Conservation (phyloP, 164 flowering plant genomes). For the Dillenia suffruticosa region DNA sequence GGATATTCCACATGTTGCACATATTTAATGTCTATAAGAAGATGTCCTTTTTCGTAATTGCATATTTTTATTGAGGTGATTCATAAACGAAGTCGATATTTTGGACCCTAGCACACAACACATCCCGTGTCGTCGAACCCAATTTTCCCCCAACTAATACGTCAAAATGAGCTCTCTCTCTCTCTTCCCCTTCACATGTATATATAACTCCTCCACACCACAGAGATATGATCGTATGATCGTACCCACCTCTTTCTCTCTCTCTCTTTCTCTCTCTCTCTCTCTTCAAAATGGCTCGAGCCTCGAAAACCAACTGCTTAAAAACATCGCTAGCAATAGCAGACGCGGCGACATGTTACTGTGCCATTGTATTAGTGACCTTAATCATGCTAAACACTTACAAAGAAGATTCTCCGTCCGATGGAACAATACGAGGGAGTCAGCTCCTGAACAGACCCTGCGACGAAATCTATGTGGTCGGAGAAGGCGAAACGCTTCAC, state of each 20-base stretch:
- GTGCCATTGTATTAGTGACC: constrained; percentile 16
- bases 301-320: not conserved
- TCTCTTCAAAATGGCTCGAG: constrained; percentile 6
- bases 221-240: not conserved
- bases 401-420: constrained; percentile 5
- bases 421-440: constrained; percentile 6
- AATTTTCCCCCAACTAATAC: not conserved
- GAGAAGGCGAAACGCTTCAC: constrained; percentile 43
- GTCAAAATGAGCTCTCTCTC: not conserved
- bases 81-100: no score
- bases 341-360: constrained; percentile 28
- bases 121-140: constrained; percentile 2
- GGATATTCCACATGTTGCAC: no score
- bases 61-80: no score
- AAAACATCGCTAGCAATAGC: constrained; percentile 10
- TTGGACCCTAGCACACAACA: not conserved
- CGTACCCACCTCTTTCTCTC: not conserved
- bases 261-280: not conserved
- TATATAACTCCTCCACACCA: not conserved
- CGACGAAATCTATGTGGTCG: constrained; percentile 42
- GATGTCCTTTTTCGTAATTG: no score
- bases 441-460: constrained; percentile 18
- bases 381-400: constrained; percentile 15
- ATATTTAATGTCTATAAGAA: no score
- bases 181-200: not conserved